Evolutionary conservation across 345 rosid genomes (phyloP), one percentile per base, ranked within the genome.

Genomic region (Arabis alpina): DNA sequence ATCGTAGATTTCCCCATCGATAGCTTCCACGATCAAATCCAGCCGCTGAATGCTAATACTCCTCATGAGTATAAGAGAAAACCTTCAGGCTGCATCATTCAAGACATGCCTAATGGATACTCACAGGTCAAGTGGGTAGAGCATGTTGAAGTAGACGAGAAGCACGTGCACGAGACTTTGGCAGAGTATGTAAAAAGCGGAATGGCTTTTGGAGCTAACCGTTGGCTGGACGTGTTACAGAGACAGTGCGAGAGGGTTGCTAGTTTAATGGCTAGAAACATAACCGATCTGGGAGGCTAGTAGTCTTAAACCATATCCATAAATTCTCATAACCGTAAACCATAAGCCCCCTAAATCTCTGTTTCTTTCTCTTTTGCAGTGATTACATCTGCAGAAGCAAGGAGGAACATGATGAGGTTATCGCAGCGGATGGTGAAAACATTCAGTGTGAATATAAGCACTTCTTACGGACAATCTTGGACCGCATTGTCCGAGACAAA

Each of bases 101-200:
- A 88, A 70, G 99, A 95, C 67, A 87, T 95, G 93, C 96, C 98
- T 44, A 92, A 92, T 73, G 99, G 99, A 7, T 95, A 95, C 80
- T 90, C 99, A 32, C 85, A 91, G 86, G 85, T 91, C 45, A 89
- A 86, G 14, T 94, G 99, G 99, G 83, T 91, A 1, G 97, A 94
- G 72, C 96, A 91, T 43, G 95, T 83, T 4, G 91, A 89, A 79
- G 79, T 86, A 10, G 93, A 82, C 68, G 83, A 86, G 78, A 89
- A 82, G 53, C 88, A 88, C 0, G 78, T 85, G 8, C 96, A 94
- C 65, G 85, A 84, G 66, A 70, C 84, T 23, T 86, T 87, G 12
- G 66, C 72, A 19, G 80, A 80, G 13, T 81, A 71, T 54, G 81
- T 89, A 16, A 60, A 70, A 39, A 82, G 74, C 24, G 95, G 95